These are phyloP conservation scores for Apostasia shenzhenica DNA, from an alignment of 106 monocot genomes.

Conservation along the genomic window DNA sequence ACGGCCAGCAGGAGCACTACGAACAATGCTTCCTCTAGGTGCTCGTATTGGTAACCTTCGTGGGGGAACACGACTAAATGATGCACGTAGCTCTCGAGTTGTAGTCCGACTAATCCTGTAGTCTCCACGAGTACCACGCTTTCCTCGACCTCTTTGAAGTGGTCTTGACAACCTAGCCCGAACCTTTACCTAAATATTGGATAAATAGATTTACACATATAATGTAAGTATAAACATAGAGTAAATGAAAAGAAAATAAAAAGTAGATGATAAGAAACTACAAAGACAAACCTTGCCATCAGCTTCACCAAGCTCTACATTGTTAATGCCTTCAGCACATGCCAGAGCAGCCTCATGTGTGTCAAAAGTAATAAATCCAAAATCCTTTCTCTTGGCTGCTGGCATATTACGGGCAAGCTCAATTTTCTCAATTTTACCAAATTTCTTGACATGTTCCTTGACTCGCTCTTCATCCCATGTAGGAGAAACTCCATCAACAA, in stretches of 20 bases:
- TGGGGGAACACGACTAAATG: slow-evolving; percentile 38
- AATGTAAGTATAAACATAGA: background rate
- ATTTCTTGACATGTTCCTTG: slow-evolving; percentile 70
- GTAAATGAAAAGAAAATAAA: background rate
- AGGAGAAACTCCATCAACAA: slow-evolving; percentile 82
- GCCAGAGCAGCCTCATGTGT: slow-evolving; percentile 73
- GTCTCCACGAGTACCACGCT: slow-evolving; percentile 44
- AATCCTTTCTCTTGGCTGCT: slow-evolving; percentile 86
- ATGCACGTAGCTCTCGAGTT: slow-evolving; percentile 21
- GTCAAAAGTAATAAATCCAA: slow-evolving; percentile 97
- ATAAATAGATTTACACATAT: background rate
- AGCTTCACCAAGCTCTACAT: slow-evolving; percentile 77
- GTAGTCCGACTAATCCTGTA: slow-evolving; percentile 27
- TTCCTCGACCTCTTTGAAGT: slow-evolving; percentile 59
- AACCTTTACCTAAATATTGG: slow-evolving; percentile 61
- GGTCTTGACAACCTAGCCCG: slow-evolving; percentile 87
- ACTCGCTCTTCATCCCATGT: slow-evolving; percentile 91
- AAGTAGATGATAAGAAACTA: background rate
- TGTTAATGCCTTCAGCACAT: slow-evolving; percentile 86
- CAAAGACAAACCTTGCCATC: slow-evolving; percentile 62
- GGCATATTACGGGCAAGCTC: slow-evolving; percentile 98
- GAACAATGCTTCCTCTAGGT: slow-evolving; percentile 7
- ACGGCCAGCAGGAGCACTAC: slow-evolving; percentile 22
- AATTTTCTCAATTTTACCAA: slow-evolving; percentile 78
- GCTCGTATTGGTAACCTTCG: slow-evolving; percentile 31